These are phyloP conservation scores for Diplodia scrobiculata DNA, from an alignment of 2,329 filamentous ascomycete genomes.

Conservation along the genomic window DNA sequence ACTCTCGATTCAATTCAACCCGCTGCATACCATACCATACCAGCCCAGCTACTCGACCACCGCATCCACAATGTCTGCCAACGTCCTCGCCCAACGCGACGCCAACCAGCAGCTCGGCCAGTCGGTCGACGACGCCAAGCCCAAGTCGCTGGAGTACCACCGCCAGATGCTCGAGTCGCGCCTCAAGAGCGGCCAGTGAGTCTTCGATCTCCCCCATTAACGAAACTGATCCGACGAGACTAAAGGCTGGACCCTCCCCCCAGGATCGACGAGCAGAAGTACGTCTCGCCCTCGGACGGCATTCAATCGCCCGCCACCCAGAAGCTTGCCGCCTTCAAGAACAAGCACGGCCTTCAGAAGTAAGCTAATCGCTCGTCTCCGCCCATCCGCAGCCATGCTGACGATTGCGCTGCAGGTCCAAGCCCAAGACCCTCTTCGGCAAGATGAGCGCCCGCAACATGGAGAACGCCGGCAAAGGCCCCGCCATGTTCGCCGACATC, in stretches of 20 bases:
- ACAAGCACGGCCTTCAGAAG: constrained; percentile 77
- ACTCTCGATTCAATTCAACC: constrained; percentile 8
- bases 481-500: constrained; percentile 44
- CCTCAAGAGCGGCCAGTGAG: constrained; percentile 68
- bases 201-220: constrained; percentile 30
- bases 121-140: constrained; percentile 44
- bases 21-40: not conserved
- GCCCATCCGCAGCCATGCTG: not conserved
- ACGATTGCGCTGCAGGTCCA: constrained; percentile 36
- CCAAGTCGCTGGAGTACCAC: constrained; percentile 67
- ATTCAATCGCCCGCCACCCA: constrained; percentile 85
- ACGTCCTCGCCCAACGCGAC: constrained; percentile 67
- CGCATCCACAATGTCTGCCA: constrained; percentile 55
- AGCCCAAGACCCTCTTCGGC: constrained; percentile 48
- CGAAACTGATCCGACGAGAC: constrained; percentile 21
- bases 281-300: constrained; percentile 82
- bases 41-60: constrained; percentile 4
- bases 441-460: constrained; percentile 47
- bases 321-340: constrained; percentile 78
- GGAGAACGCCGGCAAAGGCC: constrained; percentile 36
- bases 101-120: constrained; percentile 56
- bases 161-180: constrained; percentile 73
- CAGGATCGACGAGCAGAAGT: constrained; percentile 47
- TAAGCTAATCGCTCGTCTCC: constrained; percentile 32
- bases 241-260: constrained; percentile 20